A percentile compares a stretch with the other conserved stretches of the same genome.
Conservation (phyloP, 2,329 filamentous ascomycete species). For the Calycina marina region DNA sequence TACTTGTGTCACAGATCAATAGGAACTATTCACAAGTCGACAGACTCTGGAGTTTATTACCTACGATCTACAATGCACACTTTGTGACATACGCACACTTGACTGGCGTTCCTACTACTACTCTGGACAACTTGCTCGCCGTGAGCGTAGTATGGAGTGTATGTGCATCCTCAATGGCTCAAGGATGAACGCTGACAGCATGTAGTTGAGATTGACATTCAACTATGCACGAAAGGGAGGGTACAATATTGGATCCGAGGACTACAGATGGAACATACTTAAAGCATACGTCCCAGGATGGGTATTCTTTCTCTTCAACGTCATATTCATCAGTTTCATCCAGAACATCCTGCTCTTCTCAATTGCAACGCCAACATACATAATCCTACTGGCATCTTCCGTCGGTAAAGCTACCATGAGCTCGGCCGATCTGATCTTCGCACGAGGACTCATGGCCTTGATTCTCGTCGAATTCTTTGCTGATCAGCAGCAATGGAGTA, state of each 20-base stretch:
- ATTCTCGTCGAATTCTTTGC: slow-evolving; percentile 62
- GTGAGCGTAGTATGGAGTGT: slow-evolving; percentile 71
- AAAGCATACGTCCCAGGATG: slow-evolving; percentile 43
- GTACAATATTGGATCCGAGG: slow-evolving; percentile 77
- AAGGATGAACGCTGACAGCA: no score
- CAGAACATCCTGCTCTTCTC: slow-evolving; percentile 73
- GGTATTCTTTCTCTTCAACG: slow-evolving; percentile 71
- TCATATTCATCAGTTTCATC: slow-evolving; percentile 72
- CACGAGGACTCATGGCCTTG: slow-evolving; percentile 37
- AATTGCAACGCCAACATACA: slow-evolving; percentile 70
- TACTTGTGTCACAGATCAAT: slow-evolving; percentile 71
- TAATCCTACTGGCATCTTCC: slow-evolving; percentile 59
- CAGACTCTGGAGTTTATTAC: slow-evolving; percentile 79
- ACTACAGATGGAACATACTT: slow-evolving; percentile 79
- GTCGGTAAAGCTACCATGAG: slow-evolving; percentile 37
- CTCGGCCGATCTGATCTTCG: slow-evolving; percentile 42
- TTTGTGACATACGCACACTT: slow-evolving; percentile 72
- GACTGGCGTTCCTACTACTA: slow-evolving; percentile 52
- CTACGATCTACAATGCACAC: slow-evolving; percentile 74
- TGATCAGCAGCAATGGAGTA: slow-evolving; percentile 87
- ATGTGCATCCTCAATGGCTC: slow-evolving; percentile 25
- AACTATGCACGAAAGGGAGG: slow-evolving; percentile 97
- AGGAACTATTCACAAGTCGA: slow-evolving; percentile 96
- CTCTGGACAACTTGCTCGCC: slow-evolving; percentile 57
- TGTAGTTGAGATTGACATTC: slow-evolving; percentile 65